These are phyloP conservation scores for Cyberlindnera xylosilytica DNA, from an alignment of 805 yeast species.

Conservation along the genomic window DNA sequence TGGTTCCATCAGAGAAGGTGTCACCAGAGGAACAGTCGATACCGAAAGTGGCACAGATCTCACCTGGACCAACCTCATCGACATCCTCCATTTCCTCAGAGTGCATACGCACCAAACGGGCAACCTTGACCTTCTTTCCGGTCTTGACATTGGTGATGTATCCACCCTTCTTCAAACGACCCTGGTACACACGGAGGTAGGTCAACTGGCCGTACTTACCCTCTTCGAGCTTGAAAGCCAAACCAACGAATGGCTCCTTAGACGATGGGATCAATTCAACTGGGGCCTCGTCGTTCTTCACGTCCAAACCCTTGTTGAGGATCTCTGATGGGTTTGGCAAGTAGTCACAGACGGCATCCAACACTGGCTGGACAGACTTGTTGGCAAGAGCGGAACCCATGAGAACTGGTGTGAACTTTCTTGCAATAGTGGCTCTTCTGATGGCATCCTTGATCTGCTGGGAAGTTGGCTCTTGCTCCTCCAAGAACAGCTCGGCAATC, in stretches of 20 bases:
- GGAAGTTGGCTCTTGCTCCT: constrained; percentile 82
- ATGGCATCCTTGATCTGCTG: constrained; percentile 87
- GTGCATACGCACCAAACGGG: constrained; percentile 97
- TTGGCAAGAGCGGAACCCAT: constrained; percentile 99
- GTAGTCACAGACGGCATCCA: constrained; percentile 94
- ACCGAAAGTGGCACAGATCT: constrained; percentile 98
- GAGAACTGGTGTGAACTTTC: constrained; percentile 97
- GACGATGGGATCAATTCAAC: constrained; percentile 73
- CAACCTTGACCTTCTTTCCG: constrained; percentile 89
- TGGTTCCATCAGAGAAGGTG: constrained; percentile 84
- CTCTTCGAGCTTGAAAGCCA: constrained; percentile 98
- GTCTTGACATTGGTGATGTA: constrained; percentile 86
- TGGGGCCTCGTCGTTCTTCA: constrained; percentile 59
- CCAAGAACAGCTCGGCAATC: constrained; percentile 88
- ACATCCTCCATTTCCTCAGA: constrained; percentile 99
- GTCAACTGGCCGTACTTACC: constrained; percentile 98
- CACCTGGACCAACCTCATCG: constrained; percentile 94
- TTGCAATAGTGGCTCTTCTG: constrained; percentile 91
- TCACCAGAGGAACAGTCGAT: constrained; percentile 97
- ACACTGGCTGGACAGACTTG: constrained; percentile 90
- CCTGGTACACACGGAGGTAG: constrained; percentile 95
- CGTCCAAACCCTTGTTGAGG: constrained; percentile 84
- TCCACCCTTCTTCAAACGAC: constrained; percentile 85
- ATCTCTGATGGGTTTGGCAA: constrained; percentile 95
- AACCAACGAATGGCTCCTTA: constrained; percentile 81